Evolutionary conservation across 169 alveolate species (phyloP), one percentile per base, ranked within the genome.

Genomic region (Plasmodium relictum): DNA sequence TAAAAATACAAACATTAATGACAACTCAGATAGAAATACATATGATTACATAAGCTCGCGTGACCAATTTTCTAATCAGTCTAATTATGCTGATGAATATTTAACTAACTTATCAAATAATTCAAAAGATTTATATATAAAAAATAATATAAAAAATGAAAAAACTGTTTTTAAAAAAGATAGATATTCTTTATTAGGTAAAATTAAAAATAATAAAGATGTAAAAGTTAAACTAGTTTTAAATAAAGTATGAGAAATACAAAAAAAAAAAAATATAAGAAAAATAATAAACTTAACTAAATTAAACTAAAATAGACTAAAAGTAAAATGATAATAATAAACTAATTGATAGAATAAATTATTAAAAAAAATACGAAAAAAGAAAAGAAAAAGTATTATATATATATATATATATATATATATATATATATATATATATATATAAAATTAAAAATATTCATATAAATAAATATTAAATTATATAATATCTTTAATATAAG

Each of bases 141-240:
- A 62, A 39, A 62, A 52, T 22, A 61, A 48, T 26, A 14, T 50
- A 37, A 54, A 76, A 66, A 66, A 68, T 50, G 68, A 63, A 18
- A 76, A 65, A 10, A 62, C 42, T 69, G 24, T 63, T 22, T 76
- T 26, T 20, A 76, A 58, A 76, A 61, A 50, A n/a, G 89, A 76
- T 16, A 18, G 89, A 12, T 76, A 45, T 76, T 63, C 89, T 31
- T 58, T 76, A 31, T 58, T 76, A 22, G 89, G 89, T 4, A 45
- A 72, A 44, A 76, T 76, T 63, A 76, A 76, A 68, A 63, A 63
- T 37, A 76, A 76, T 54, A 76, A 76, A 44, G 89, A 76, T 18
- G 65, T 76, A 16, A 74, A 76, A 54, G 89, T 76, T 14, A 52
- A 58, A 24, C 74, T 76, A 16, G 72, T 76, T 20, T 22, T 76